phyloP scores from a whole-genome alignment of 108 stramenopile genomes.

The Cyclotella atomus region DNA sequence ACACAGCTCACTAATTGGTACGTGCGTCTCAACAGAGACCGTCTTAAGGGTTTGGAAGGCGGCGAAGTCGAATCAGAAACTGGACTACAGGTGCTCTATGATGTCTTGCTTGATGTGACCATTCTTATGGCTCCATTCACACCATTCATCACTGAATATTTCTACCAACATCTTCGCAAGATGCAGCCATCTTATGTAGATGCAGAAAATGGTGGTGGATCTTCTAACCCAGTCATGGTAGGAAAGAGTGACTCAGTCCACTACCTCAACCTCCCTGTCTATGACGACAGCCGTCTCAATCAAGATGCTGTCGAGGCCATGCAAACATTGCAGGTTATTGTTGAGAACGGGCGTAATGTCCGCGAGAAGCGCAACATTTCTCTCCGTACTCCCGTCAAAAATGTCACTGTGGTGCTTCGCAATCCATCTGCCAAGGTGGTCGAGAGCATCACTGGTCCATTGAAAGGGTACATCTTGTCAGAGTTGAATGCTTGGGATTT shows the following conservation, averaged over 20 bases:
- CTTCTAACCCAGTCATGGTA: constrained; percentile 79
- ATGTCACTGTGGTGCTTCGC: constrained; percentile 89
- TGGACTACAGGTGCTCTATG: constrained; percentile 96
- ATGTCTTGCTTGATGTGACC: constrained; percentile 93
- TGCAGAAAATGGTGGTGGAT: constrained; percentile 61
- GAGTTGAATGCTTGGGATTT: constrained; percentile 98
- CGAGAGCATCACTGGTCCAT: constrained; percentile 77
- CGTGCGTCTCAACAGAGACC: constrained; percentile 97
- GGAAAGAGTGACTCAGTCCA: constrained; percentile 97
- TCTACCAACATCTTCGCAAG: constrained; percentile 96
- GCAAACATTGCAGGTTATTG: constrained; percentile 89
- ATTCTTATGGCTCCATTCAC: constrained; percentile 99
- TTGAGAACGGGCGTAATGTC: constrained; percentile 92
- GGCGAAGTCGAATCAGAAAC: constrained; percentile 78
- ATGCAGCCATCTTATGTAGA: constrained; percentile 87
- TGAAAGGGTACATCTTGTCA: constrained; percentile 92
- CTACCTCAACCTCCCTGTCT: constrained; percentile 87
- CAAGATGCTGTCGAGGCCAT: constrained; percentile 88
- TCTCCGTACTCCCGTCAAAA: constrained; percentile 92
- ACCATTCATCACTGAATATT: constrained; percentile 98
- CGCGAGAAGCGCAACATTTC: constrained; percentile 93
- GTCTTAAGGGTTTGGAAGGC: constrained; percentile 96
- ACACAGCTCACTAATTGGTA: constrained; percentile 99
- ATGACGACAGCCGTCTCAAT: constrained; percentile 87
- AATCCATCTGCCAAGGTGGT: constrained; percentile 78